Percentiles rank a stretch among this genome's conserved stretches.
phyloP scores from a whole-genome alignment of 306 rosid genomes.

The Carpinus viminea region DNA sequence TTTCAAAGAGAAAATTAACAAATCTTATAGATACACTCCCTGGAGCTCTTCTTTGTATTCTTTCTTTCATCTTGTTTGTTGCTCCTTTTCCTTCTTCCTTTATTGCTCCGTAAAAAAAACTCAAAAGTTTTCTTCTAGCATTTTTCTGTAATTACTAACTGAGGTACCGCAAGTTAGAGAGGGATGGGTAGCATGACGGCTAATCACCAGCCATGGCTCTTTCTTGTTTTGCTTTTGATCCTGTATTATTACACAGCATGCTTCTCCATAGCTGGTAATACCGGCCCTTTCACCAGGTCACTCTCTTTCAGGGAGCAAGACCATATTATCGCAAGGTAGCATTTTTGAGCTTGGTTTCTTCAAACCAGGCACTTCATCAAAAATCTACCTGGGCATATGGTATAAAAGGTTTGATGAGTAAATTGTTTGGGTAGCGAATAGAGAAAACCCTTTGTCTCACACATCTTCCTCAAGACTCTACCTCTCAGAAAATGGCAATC shows the following conservation, averaged over 20 bases:
- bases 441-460: neutral
- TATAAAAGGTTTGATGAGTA: neutral
- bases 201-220: neutral
- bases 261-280: neutral
- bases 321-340: neutral
- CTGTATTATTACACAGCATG: neutral
- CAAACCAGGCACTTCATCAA: neutral
- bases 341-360: neutral
- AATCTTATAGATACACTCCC: too few relatives aligned
- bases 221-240: neutral
- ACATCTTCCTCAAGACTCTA: neutral
- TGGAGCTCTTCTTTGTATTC: too few relatives aligned
- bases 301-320: neutral
- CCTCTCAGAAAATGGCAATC: neutral
- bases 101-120: too few relatives aligned
- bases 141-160: neutral
- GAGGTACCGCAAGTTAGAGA: neutral
- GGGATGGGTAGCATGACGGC: neutral
- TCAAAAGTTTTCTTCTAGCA: too few relatives aligned
- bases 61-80: too few relatives aligned
- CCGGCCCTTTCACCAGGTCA: neutral
- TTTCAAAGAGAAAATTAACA: too few relatives aligned
- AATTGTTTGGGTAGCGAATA: neutral
- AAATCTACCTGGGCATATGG: neutral
- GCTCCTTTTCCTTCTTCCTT: neutral